Base-by-base conservation (phyloP, 2,329 filamentous ascomycete genomes). In the Claviceps pazoutovae region DNA sequence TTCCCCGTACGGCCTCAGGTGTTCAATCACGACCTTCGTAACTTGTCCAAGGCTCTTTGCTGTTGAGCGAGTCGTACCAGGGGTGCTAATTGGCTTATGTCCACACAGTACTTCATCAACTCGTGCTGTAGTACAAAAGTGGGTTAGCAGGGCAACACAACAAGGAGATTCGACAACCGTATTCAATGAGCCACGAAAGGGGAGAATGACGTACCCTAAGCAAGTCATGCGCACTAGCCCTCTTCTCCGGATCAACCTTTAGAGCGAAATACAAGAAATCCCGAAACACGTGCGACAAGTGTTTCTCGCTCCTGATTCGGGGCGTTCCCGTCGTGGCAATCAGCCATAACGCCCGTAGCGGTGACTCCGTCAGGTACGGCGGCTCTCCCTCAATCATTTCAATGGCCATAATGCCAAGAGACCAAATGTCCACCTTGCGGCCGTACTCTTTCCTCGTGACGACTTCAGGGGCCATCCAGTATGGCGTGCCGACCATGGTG, bases 301-400 rank as follows among this genome's bases (percentile, higher is more conserved):
- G 83, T 52, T 90, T 80, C 67, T 95, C 88, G 57, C 96, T 89
- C 71, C 97, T 97, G 70, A 98, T 95, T 50, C 84, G 77, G 2
- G 93, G 93, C 16, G 93, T 97, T 47, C 93, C 93, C 63, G 95
- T 95, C 37, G 93, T 97, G 51, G 93, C 93, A 66, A 98, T 98
- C 60, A 98, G 72, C 76, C 93, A 98, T 39, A 98, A 76, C 1
- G 93, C 93, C 55, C 91, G 83, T 23, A 98, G 76, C 5, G 93
- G 93, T 39, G 88, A 94, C 67, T 98, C 93, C 41, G 90, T 97
- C 54, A 98, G 75, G 65, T 97, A 98, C 23, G 93, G 93, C 13
- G 93, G 93, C 67, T 97, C 93, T 65, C 91, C 93, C 71, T 97
- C 93, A 58, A 98, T 95, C 93, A 98, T 98, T 69, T 98, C 93